Conservation (phyloP, 441 rosid species). For the Eruca vesicaria region DNA sequence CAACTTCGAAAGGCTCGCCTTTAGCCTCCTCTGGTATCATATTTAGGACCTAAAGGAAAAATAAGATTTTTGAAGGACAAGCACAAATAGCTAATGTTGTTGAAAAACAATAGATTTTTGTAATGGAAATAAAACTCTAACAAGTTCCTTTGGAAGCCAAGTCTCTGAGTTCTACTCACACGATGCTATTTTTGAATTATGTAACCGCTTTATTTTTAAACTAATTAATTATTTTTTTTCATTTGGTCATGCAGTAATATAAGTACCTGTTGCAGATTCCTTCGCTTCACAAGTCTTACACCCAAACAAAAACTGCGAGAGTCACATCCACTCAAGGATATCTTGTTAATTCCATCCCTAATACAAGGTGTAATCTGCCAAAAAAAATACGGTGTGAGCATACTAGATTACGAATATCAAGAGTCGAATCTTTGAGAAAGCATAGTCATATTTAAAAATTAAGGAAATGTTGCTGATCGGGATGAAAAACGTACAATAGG, state of each 20-base stretch:
- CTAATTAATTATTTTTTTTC: neutral
- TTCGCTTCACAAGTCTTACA: constrained; percentile 79
- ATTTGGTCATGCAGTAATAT: neutral
- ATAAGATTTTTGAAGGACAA: neutral
- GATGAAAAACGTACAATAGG: constrained; percentile 64
- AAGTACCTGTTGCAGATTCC: constrained; percentile 78
- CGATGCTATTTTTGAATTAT: neutral
- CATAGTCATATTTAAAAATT: neutral
- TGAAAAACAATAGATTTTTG: neutral
- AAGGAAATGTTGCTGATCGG: constrained; percentile 6
- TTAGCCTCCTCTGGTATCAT: constrained; percentile 79
- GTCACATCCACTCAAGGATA: constrained; percentile 73
- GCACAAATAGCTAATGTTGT: neutral
- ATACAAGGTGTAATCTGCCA: constrained; percentile 64
- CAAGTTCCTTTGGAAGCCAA: neutral
- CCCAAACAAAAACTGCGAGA: constrained; percentile 85
- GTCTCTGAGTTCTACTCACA: constrained; percentile 1
- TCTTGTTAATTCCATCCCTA: constrained; percentile 82
- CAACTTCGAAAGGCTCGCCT: constrained; percentile 82
- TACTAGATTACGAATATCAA: constrained; percentile 1
- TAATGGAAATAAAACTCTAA: neutral
- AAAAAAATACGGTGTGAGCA: constrained; percentile 7
- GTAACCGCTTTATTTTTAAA: neutral
- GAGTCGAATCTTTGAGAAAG: neutral
- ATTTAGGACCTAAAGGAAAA: constrained; percentile 59